Evolutionary conservation across 805 yeast genomes (phyloP), one percentile per base, ranked within the genome.

Genomic region (Huiozyma sinensis): DNA sequence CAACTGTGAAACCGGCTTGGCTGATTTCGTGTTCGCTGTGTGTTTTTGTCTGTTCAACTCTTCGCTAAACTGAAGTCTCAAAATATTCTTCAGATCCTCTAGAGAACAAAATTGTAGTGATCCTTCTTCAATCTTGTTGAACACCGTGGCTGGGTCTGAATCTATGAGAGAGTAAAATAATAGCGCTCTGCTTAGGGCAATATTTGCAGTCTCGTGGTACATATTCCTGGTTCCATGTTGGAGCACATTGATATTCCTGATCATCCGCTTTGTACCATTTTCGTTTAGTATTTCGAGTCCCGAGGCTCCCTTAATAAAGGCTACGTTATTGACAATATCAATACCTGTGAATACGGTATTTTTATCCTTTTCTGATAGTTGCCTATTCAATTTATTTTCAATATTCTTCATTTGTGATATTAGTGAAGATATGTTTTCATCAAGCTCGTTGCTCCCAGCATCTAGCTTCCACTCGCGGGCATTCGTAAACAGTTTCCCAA

Each of bases 31-130:
- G 27, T 52, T 48, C 17, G 50, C 41, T 40, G 56, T 45, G 36
- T 47, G 50, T 6, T 47, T 41, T 43, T 54, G 61, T 17, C 52
- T 50, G 4, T 50, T 48, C 9, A 59, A 30, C 12, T 58, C 60
- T 33, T 61, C 65, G 41, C 65, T 61, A 33, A 58, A 56, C 34
- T 52, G 60, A 31, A 62, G 42, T 45, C 64, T 52, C 31, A 62
- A n/a, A 7, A 59, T 52, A 24, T 49, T 56, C 41, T 56, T 59
- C 29, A 60, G 42, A 38, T 58, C 60, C 17, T 47, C 51, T 10
- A 41, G 37, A 2, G 54, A 41, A 17, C 49, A 54, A 30, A 41
- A 47, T 8, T 43, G 29, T 5, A 61, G 41, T 33, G 53, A 50
- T 3, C 51, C 49, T 6, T 47, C 44, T 33, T 54, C 50, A 6